Conservation (phyloP, 1,284 basidiomycete genomes). For the Fomitopsis palustris region DNA sequence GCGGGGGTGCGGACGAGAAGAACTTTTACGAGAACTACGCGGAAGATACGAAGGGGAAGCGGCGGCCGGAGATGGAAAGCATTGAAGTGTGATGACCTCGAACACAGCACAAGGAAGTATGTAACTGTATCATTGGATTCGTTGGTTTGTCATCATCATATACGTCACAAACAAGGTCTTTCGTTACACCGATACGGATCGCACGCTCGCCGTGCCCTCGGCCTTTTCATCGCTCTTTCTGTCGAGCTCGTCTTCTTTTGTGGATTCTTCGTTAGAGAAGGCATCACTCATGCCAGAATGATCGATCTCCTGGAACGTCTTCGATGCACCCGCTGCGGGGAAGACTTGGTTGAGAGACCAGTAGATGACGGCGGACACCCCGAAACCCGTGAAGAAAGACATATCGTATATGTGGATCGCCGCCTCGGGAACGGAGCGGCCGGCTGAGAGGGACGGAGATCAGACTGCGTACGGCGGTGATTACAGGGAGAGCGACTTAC, state of each 20-base stretch:
- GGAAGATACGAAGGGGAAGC: slow-evolving; percentile 76
- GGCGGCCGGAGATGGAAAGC: slow-evolving; percentile 26
- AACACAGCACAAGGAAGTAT: background rate
- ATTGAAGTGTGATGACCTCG: background rate
- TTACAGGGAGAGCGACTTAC: slow-evolving; percentile 31
- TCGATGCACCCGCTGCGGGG: slow-evolving; percentile 52
- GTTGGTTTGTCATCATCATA: background rate
- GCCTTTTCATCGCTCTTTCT: slow-evolving; percentile 7
- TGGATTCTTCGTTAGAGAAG: background rate
- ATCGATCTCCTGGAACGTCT: slow-evolving; percentile 61
- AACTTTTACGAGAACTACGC: slow-evolving; percentile 88
- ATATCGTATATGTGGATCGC: slow-evolving; percentile 71
- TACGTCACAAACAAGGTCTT: too few species aligned
- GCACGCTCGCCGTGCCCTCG: slow-evolving; percentile 3
- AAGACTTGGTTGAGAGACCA: slow-evolving; percentile 52
- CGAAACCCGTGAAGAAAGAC: slow-evolving; percentile 79
- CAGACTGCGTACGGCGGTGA: slow-evolving; percentile 16
- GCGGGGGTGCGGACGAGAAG: slow-evolving; percentile 48
- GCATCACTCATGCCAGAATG: slow-evolving; percentile 32
- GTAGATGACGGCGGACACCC: slow-evolving; percentile 65
- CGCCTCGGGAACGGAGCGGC: slow-evolving; percentile 54
- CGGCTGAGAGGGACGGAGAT: slow-evolving; percentile 36
- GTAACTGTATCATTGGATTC: background rate
- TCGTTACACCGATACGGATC: too few species aligned
- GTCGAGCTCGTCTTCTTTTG: background rate